Conservation (phyloP, 2,329 filamentous ascomycete genomes). For the Beauveria pseudobassiana region DNA sequence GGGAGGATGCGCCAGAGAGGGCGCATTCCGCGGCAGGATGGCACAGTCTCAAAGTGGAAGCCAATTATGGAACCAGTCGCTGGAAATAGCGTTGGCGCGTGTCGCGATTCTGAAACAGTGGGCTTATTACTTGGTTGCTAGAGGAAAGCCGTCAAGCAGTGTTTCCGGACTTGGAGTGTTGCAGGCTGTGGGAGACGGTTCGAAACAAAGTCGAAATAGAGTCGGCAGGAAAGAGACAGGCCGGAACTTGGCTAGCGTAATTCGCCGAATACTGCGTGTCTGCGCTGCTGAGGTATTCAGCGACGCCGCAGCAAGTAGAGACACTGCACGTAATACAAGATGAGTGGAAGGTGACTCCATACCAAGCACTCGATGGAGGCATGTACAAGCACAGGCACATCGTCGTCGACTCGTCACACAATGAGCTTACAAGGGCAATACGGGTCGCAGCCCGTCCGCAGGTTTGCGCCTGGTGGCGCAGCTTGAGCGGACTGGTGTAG, state of each 20-base stretch:
- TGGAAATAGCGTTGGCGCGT: not conserved
- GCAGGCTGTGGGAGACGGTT: not conserved
- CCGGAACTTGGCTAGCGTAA: not conserved
- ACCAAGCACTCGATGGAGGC: not conserved
- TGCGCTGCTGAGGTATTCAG: not conserved
- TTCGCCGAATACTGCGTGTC: not conserved
- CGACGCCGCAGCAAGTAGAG: not conserved
- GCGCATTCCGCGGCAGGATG: not conserved
- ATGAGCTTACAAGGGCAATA: not conserved
- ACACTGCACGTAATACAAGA: constrained; percentile 2
- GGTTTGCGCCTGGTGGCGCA: constrained; percentile 7
- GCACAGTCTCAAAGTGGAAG: not conserved
- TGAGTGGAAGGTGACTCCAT: not conserved
- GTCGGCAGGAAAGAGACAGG: not conserved
- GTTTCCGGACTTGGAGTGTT: not conserved
- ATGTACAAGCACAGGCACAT: not conserved
- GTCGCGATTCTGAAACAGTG: constrained; percentile 9
- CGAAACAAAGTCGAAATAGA: not conserved
- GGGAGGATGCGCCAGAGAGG: not conserved
- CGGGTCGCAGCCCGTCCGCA: not conserved
- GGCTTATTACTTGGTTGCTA: not conserved
- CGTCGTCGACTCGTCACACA: not conserved
- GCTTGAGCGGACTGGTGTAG: not conserved
- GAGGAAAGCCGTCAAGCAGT: too few relatives aligned
- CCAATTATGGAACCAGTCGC: not conserved